Evolutionary conservation across 75 land plant genomes (phyloP).

Genomic region (Larix kaempferi): DNA sequence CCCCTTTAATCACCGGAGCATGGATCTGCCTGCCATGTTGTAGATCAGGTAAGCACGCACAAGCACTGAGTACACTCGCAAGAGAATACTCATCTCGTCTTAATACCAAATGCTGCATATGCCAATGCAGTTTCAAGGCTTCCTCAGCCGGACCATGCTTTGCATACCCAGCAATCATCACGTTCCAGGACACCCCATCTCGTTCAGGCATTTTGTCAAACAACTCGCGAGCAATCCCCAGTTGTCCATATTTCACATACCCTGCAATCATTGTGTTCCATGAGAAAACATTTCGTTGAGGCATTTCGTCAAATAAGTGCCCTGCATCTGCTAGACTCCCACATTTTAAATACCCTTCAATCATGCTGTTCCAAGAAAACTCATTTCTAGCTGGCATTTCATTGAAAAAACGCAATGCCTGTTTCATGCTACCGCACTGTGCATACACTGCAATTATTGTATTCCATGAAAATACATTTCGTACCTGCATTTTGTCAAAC

Average conservation of each 20-base stretch:
- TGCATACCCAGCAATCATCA: conserved; percentile 47
- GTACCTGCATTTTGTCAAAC: conserved; percentile 12
- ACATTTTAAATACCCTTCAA: conserved; percentile 34
- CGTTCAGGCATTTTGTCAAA: conserved; percentile 53
- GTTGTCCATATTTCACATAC: conserved; percentile 20
- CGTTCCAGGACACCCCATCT: conserved; percentile 39
- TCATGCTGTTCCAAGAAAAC: conserved; percentile 43
- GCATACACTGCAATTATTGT: conserved; percentile 14
- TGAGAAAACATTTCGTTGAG: conserved; percentile 40
- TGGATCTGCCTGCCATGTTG: conserved; percentile 41
- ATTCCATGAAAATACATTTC: conserved; percentile 12
- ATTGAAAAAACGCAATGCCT: not conserved
- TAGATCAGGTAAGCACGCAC: conserved; percentile 24
- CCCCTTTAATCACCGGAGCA: conserved; percentile 38
- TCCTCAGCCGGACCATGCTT: conserved; percentile 23
- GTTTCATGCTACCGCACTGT: conserved; percentile 6
- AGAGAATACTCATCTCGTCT: conserved; percentile 28
- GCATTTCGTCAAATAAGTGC: conserved; percentile 42
- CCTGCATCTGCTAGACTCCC: conserved; percentile 17
- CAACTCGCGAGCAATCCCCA: conserved; percentile 22
- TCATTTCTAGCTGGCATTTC: conserved; percentile 40
- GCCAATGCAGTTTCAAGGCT: conserved; percentile 31
- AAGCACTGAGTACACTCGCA: conserved; percentile 33
- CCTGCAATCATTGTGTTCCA: conserved; percentile 58
- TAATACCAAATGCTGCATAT: conserved; percentile 14